Percentiles rank a stretch among this genome's conserved stretches.
Conservation (phyloP, 2,329 filamentous ascomycete species). For the Zymoseptoria tritici region DNA sequence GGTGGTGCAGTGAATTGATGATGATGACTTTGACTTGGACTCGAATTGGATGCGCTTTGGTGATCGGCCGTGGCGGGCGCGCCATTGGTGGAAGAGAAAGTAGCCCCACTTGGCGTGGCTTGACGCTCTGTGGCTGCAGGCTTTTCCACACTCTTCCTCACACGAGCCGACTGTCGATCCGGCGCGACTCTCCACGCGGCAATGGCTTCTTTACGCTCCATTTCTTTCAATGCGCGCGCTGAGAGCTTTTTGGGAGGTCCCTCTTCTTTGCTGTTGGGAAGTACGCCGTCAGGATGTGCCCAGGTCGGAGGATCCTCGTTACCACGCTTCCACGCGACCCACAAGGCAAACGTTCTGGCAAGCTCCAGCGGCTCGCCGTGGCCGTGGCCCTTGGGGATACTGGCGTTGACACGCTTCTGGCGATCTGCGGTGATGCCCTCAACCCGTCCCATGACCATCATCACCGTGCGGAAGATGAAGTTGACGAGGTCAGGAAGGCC, state of each 20-base stretch:
- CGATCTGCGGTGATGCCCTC: slow-evolving; percentile 53
- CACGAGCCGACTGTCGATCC: slow-evolving; percentile 40
- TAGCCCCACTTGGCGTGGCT: slow-evolving; percentile 1
- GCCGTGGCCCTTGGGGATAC: slow-evolving; percentile 55
- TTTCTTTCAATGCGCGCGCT: slow-evolving; percentile 47
- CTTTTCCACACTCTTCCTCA: slow-evolving; percentile 17
- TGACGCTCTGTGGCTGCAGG: slow-evolving; percentile 1
- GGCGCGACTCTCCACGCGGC: slow-evolving; percentile 37
- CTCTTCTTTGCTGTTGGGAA: slow-evolving; percentile 44
- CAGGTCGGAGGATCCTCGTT: slow-evolving; percentile 56
- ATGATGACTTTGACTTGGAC: slow-evolving; percentile 20
- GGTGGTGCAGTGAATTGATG: slow-evolving; percentile 12
- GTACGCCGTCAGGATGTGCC: slow-evolving; percentile 51
- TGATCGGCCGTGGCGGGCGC: slow-evolving; percentile 4
- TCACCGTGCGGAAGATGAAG: slow-evolving; percentile 56
- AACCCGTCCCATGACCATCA: slow-evolving; percentile 53
- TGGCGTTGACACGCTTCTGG: slow-evolving; percentile 53
- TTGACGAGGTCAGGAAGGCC: slow-evolving; percentile 52
- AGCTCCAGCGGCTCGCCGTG: slow-evolving; percentile 54
- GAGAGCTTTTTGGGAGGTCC: slow-evolving; percentile 48
- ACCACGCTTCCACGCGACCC: slow-evolving; percentile 61
- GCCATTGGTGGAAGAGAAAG: slow-evolving; percentile 8
- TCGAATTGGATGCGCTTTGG: slow-evolving; percentile 3
- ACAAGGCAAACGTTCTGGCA: slow-evolving; percentile 54
- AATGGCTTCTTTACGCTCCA: slow-evolving; percentile 46